Conservation (phyloP, 2,329 filamentous ascomycete genomes). For the Spiromastix sp. region DNA sequence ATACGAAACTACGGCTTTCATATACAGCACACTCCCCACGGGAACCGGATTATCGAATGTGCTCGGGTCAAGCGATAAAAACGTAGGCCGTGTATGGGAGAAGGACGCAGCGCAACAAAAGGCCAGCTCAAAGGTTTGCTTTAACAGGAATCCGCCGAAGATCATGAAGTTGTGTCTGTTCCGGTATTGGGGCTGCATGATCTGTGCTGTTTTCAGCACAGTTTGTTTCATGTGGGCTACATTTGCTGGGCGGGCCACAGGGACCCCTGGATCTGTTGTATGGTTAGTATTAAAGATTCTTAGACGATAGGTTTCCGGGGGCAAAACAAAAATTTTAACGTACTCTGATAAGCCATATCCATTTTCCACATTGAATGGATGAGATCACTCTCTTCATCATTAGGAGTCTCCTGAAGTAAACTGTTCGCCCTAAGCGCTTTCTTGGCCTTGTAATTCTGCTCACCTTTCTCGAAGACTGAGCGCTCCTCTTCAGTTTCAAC, state of each 20-base stretch:
- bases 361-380: slow-evolving; percentile 66
- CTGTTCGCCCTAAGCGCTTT: slow-evolving; percentile 51
- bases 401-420: slow-evolving; percentile 56
- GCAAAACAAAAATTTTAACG: too few species aligned
- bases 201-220: slow-evolving; percentile 53
- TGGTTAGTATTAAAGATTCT: too few species aligned
- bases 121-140: slow-evolving; percentile 65
- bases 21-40: slow-evolving; percentile 62
- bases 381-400: slow-evolving; percentile 59
- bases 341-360: slow-evolving; percentile 52
- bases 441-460: slow-evolving; percentile 56
- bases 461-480: slow-evolving; percentile 50
- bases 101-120: slow-evolving; percentile 66
- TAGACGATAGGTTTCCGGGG: too few species aligned
- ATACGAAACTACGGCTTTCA: slow-evolving; percentile 62
- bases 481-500: slow-evolving; percentile 57
- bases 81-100: slow-evolving; percentile 58
- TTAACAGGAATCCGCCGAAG: slow-evolving; percentile 64
- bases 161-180: slow-evolving; percentile 69
- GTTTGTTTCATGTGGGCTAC: slow-evolving; percentile 54
- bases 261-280: slow-evolving; percentile 42
- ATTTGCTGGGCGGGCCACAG: slow-evolving; percentile 45
- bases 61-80: slow-evolving; percentile 61
- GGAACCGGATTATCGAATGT: slow-evolving; percentile 68
- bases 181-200: slow-evolving; percentile 66